A percentile compares a stretch with the other conserved stretches of the same genome.
These are phyloP conservation scores for Theobroma cacao DNA, from an alignment of 345 rosid genomes.

Conservation along the genomic window DNA sequence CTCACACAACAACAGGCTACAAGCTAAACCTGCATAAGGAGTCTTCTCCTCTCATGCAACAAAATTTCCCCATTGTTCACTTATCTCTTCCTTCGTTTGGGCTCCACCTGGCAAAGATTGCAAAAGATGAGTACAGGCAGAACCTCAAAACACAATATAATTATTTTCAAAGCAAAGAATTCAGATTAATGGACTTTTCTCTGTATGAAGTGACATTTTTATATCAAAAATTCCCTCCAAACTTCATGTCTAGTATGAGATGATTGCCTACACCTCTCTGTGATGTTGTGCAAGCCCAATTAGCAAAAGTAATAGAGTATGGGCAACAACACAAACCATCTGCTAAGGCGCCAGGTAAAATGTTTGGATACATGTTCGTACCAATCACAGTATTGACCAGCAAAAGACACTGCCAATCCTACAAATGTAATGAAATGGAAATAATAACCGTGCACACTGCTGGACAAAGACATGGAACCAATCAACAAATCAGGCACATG, in stretches of 20 bases:
- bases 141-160: not conserved
- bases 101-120: constrained; percentile 43
- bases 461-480: not conserved
- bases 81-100: constrained; percentile 66
- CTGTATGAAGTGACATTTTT: not conserved
- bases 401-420: not conserved
- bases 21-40: constrained; percentile 24
- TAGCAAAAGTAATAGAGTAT: not conserved
- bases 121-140: not conserved
- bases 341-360: not conserved
- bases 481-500: not conserved
- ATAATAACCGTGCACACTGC: not conserved
- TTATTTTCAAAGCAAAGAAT: not conserved
- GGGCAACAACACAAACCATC: not conserved
- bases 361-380: not conserved
- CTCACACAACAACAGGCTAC: constrained; percentile 34
- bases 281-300: not conserved
- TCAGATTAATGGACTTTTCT: not conserved
- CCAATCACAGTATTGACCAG: not conserved
- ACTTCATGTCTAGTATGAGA: not conserved
- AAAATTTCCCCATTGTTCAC: constrained; percentile 6
- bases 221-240: not conserved
- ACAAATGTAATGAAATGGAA: not conserved
- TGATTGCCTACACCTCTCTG: not conserved
- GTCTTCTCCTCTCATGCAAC: constrained; percentile 11